Conservation (phyloP, 2,329 filamentous ascomycete species). For the Cercospora sesami region DNA sequence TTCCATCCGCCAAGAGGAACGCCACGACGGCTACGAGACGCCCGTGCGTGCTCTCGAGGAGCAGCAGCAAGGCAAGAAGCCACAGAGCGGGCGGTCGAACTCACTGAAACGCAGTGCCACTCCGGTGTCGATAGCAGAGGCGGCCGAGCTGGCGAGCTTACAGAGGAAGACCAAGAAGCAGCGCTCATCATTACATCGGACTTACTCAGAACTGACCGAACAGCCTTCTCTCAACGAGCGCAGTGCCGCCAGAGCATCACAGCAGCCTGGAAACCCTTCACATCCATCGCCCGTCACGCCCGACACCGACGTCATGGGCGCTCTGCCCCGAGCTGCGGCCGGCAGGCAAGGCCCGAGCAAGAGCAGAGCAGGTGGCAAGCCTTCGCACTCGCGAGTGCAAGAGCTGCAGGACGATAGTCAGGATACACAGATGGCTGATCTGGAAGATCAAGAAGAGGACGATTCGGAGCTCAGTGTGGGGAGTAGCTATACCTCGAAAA, state of each 20-base stretch:
- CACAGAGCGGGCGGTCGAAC: conserved; percentile 32
- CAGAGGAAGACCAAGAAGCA: conserved; percentile 55
- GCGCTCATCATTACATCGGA: conserved; percentile 40
- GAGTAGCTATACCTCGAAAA: conserved; percentile 24
- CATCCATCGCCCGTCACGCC: conserved; percentile 39
- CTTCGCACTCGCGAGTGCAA: conserved; percentile 33
- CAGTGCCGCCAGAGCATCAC: conserved; percentile 26
- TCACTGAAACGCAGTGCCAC: conserved; percentile 51
- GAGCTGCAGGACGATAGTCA: conserved; percentile 33
- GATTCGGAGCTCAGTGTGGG: conserved; percentile 32
- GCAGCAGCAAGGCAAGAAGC: conserved; percentile 23
- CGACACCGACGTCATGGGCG: conserved; percentile 35
- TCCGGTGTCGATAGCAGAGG: conserved; percentile 57
- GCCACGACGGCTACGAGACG: conserved; percentile 32
- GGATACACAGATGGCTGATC: conserved; percentile 33
- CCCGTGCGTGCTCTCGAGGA: conserved; percentile 25
- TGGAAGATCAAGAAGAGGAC: conserved; percentile 33
- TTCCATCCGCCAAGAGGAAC: conserved; percentile 31
- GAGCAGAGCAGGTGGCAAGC: conserved; percentile 22
- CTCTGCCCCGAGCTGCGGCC: conserved; percentile 22
- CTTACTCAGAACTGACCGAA: conserved; percentile 33
- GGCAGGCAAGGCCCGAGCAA: conserved; percentile 25
- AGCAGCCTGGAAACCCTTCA: conserved; percentile 26
- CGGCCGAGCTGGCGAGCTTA: conserved; percentile 51
- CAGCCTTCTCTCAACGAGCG: conserved; percentile 33